Base-by-base conservation (phyloP, 805 yeast genomes). In the Pichia insulana region DNA sequence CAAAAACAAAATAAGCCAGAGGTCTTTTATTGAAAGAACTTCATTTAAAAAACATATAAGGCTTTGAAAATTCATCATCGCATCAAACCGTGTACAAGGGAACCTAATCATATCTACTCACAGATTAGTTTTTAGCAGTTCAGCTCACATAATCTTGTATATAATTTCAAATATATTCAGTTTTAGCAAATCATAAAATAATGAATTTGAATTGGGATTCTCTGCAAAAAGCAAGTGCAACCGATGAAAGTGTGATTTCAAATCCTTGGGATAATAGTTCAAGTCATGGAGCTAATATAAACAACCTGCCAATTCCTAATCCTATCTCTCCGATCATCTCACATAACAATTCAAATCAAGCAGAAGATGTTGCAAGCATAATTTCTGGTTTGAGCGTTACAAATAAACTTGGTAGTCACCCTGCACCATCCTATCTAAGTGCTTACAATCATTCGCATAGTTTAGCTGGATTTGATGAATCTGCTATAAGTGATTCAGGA, bases 311-410 rank as follows among this genome's bases (percentile, higher is more conserved):
- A 17, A 55, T 52, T n/a, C 54, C 59, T 34, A 43, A 42, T 10
- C 50, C 56, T 5, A 33, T 42, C 3, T 45, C 59, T 5, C 48
- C 47, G 17, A 40, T 48, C 17, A 30, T 47, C 19, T 40, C 43
- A 7, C 43, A 41, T n/a, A 39, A 40, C 17, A 43, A 42, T 7
- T 41, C 40, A 30, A 44, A 41, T 26, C 41, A 38, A 33, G 38
- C 34, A 2, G 50, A 58, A 20, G 64, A 61, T 27, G 63, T 60
- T 36, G 60, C 58, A 30, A 57, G 62, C 38, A 56, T 61, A 32
- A 61, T 62, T 37, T 61, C 66, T 1, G 50, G 62, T 18, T 44
- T 61, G 38, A 52, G 55, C 40, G 57, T 54, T 11, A 51, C 55
- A 25, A 55, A 26, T 30, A 31, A 34, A 11, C 26, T 16, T 18